Evolutionary conservation across 176 grass and related monocot genomes (phyloP).

Genomic region (Microstegium vimineum): DNA sequence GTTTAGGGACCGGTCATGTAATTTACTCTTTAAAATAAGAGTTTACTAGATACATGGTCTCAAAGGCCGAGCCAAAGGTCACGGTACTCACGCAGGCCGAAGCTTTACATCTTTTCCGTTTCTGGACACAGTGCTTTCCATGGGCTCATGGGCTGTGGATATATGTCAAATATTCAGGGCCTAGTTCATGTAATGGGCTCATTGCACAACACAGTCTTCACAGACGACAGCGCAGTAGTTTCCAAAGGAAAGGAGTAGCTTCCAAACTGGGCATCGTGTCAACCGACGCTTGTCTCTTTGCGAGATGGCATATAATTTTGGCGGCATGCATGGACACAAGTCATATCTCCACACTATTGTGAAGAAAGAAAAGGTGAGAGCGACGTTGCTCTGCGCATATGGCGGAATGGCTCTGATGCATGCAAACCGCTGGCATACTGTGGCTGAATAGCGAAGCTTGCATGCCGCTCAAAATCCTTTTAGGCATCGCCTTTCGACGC

Average conservation of each 20-base stretch:
- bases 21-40: too few species aligned
- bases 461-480: not conserved
- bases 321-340: not conserved
- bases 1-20: too few species aligned
- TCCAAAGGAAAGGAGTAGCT: too few species aligned
- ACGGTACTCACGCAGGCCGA: too few species aligned
- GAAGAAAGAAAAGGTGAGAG: constrained; percentile 3
- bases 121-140: not conserved
- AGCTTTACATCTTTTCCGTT: not conserved
- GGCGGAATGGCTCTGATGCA: not conserved
- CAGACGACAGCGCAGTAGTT: not conserved
- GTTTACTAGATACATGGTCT: too few species aligned
- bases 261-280: not conserved
- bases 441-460: not conserved
- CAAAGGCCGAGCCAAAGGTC: too few species aligned
- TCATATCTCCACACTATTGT: not conserved
- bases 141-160: not conserved
- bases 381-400: not conserved
- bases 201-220: not conserved
- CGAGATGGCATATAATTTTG: not conserved
- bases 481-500: not conserved
- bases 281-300: not conserved
- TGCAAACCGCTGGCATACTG: not conserved
- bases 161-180: not conserved
- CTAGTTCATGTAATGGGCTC: not conserved